Percentiles rank a stretch among this genome's conserved stretches.
Evolutionary conservation across 768 basidiomycete species (phyloP).

Genomic region (Pleurotus tuoliensis): DNA sequence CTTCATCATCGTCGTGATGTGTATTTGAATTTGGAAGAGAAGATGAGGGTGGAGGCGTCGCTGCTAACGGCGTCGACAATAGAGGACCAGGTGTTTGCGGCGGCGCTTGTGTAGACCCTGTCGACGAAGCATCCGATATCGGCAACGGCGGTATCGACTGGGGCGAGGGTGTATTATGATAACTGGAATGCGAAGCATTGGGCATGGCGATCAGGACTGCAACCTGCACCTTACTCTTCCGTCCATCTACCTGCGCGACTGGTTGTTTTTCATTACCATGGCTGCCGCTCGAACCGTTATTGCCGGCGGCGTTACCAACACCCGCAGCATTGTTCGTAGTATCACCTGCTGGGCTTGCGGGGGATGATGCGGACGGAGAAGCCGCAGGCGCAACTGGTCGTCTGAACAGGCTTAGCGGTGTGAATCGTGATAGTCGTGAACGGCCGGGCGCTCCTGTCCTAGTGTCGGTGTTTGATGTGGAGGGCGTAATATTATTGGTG

Average conservation of each 20-base stretch:
- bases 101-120: neutral
- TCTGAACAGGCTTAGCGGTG: conserved; percentile 5
- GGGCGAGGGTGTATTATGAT: neutral
- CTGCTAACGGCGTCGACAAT: conserved; percentile 3
- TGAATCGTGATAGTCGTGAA: conserved; percentile 7
- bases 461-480: neutral
- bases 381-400: conserved; percentile 7
- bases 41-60: conserved; percentile 4
- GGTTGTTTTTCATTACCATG: conserved; percentile 1
- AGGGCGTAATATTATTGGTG: neutral
- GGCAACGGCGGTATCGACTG: neutral
- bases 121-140: neutral
- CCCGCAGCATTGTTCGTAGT: no score
- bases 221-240: conserved; percentile 25
- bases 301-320: neutral
- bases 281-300: neutral
- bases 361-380: conserved; percentile 10
- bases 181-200: conserved; percentile 6
- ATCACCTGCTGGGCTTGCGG: neutral
- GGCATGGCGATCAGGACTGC: conserved; percentile 47
- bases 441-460: neutral
- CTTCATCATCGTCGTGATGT: conserved; percentile 13
- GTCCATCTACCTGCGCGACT: conserved; percentile 8
- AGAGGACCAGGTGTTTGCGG: neutral
- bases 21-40: neutral